Conservation (phyloP, 305 asterid species). For the Plantago rigida region DNA sequence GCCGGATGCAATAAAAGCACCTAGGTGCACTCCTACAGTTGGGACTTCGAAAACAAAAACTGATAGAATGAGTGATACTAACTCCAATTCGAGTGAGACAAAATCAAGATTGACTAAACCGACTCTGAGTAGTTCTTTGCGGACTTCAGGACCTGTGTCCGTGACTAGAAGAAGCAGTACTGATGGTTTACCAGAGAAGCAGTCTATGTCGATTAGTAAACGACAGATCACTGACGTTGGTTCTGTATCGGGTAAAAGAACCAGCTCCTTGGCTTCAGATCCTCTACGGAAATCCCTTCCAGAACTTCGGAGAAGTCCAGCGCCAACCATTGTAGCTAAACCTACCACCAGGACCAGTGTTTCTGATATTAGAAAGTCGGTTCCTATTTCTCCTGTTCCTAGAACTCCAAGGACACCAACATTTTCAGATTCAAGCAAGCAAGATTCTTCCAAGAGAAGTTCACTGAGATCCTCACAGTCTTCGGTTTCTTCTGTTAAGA, state of each 20-base stretch:
- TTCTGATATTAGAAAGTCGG: constrained; percentile 47
- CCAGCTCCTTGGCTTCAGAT: constrained; percentile 46
- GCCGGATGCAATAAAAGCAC: constrained; percentile 31
- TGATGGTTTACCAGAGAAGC: constrained; percentile 68
- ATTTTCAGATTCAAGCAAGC: constrained; percentile 53
- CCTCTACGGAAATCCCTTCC: constrained; percentile 74
- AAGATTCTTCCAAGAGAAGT: constrained; percentile 40
- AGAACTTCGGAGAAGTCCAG: constrained; percentile 50
- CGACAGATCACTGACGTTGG: constrained; percentile 32
- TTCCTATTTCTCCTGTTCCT: constrained; percentile 55
- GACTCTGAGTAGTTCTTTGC: constrained; percentile 55
- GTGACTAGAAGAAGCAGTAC: constrained; percentile 73
- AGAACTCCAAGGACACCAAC: constrained; percentile 59
- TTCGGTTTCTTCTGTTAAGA: constrained; percentile 47
- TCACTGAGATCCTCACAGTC: constrained; percentile 44
- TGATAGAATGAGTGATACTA: constrained; percentile 33
- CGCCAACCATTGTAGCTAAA: constrained; percentile 44
- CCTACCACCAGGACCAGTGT: constrained; percentile 40
- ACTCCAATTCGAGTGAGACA: constrained; percentile 30
- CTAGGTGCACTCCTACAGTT: constrained; percentile 27
- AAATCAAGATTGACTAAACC: constrained; percentile 54
- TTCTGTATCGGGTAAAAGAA: constrained; percentile 35
- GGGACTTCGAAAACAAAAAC: constrained; percentile 36
- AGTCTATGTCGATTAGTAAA: constrained; percentile 42
- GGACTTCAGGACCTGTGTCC: constrained; percentile 47